Conservation (phyloP, 2,329 filamentous ascomycete species). For the Clarireedia homoeocarpa region DNA sequence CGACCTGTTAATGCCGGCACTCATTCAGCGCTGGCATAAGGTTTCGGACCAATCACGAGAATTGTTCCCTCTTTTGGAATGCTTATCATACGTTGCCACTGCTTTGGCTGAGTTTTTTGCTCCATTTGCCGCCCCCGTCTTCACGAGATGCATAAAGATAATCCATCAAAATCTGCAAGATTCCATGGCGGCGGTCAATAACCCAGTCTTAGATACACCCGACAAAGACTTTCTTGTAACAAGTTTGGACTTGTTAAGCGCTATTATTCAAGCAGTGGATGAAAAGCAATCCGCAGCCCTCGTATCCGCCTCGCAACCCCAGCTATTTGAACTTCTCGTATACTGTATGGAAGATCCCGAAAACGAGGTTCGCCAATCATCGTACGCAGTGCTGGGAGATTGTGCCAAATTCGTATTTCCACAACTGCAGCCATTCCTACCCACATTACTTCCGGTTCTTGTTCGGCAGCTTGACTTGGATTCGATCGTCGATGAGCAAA, state of each 20-base stretch:
- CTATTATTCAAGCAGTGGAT: conserved; percentile 85
- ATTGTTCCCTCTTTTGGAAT: conserved; percentile 92
- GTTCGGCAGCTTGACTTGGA: conserved; percentile 82
- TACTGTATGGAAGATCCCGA: conserved; percentile 88
- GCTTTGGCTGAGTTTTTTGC: conserved; percentile 77
- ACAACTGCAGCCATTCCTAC: conserved; percentile 67
- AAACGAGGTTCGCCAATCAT: conserved; percentile 92
- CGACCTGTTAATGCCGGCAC: conserved; percentile 80
- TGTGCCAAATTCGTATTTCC: conserved; percentile 88
- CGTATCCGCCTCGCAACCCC: conserved; percentile 65
- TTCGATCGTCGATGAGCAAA: conserved; percentile 66
- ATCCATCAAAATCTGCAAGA: conserved; percentile 89
- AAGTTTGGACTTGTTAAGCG: conserved; percentile 85
- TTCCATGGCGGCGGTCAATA: conserved; percentile 59
- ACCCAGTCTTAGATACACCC: conserved; percentile 63
- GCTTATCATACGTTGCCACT: conserved; percentile 86
- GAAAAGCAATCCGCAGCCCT: conserved; percentile 66
- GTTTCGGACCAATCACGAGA: conserved; percentile 86
- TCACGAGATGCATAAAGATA: conserved; percentile 79
- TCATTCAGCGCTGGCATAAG: conserved; percentile 81
- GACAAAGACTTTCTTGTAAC: conserved; percentile 98
- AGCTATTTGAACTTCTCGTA: conserved; percentile 82
- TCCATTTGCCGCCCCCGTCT: conserved; percentile 80
- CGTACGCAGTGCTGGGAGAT: conserved; percentile 89
- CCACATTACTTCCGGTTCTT: conserved; percentile 69